Evolutionary conservation across 345 rosid genomes (phyloP).

Genomic region (Ceriops zippeliana): DNA sequence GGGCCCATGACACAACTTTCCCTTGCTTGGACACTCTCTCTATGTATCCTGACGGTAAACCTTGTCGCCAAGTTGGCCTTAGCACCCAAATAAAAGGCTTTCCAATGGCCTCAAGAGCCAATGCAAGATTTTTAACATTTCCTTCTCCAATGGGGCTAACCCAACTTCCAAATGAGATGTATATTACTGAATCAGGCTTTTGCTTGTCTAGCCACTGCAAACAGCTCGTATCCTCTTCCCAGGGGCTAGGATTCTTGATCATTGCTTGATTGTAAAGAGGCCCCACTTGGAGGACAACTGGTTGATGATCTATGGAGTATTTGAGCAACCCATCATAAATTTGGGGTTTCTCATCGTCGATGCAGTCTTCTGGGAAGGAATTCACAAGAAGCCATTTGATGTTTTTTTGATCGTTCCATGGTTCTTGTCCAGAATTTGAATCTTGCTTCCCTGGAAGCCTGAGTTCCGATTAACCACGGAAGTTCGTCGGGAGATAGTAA

Average conservation of each 20-base stretch:
- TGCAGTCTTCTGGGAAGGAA: conserved; percentile 51
- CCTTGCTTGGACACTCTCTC: conserved; percentile 46
- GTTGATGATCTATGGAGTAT: conserved; percentile 1
- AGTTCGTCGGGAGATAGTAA: conserved; percentile 52
- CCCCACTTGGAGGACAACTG: conserved; percentile 43
- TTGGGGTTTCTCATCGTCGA: background rate
- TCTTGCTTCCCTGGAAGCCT: conserved; percentile 47
- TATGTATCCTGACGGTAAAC: conserved; percentile 44
- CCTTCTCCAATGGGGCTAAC: conserved; percentile 65
- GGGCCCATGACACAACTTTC: conserved; percentile 66
- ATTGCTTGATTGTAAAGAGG: conserved; percentile 32
- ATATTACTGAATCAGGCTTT: conserved; percentile 43
- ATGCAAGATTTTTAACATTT: too few species aligned
- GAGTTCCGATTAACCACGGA: conserved; percentile 76
- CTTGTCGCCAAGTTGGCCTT: conserved; percentile 47
- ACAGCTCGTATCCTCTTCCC: conserved; percentile 65
- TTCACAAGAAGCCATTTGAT: conserved; percentile 61
- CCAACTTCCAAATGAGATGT: conserved; percentile 85
- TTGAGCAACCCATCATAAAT: background rate
- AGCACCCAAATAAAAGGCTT: conserved; percentile 70
- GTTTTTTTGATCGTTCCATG: conserved; percentile 40
- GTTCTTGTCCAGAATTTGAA: conserved; percentile 73
- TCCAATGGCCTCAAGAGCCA: conserved; percentile 42
- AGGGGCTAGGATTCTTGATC: conserved; percentile 46
- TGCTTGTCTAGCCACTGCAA: conserved; percentile 62